These are phyloP conservation scores for Terfezia boudieri DNA, from an alignment of 495 filamentous ascomycete species.

Conservation along the genomic window DNA sequence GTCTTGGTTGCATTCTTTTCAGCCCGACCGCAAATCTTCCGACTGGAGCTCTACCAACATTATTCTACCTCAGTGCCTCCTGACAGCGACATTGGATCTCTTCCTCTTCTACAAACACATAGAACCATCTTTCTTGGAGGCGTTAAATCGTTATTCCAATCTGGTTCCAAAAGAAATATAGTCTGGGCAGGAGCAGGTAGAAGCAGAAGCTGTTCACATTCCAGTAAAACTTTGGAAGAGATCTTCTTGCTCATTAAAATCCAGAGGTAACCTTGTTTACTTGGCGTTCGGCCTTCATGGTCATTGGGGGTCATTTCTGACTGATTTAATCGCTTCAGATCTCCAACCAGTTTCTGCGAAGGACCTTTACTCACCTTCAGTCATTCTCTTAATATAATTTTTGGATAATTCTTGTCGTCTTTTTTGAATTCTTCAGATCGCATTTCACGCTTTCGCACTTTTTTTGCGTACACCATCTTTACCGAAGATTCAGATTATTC, in stretches of 20 bases:
- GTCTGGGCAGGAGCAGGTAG: not conserved
- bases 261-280: too few relatives aligned
- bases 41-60: not conserved
- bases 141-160: not conserved
- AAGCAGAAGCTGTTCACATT: not conserved
- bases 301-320: too few relatives aligned
- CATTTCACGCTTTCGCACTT: slow-evolving; percentile 1
- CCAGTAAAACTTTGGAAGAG: not conserved
- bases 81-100: not conserved
- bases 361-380: slow-evolving; percentile 1
- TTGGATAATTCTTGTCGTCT: slow-evolving; percentile 8
- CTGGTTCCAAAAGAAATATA: not conserved
- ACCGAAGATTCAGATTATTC: slow-evolving; percentile 18
- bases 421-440: slow-evolving; percentile 5
- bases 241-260: not conserved
- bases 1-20: not conserved
- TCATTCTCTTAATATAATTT: slow-evolving; percentile 14
- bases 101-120: too few relatives aligned
- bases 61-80: not conserved
- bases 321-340: too few relatives aligned
- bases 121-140: not conserved
- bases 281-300: too few relatives aligned
- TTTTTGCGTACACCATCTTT: slow-evolving; percentile 14
- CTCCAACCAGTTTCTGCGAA: slow-evolving; percentile 9
- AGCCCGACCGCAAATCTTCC: not conserved